Evolutionary conservation across 2,329 filamentous ascomycete species (phyloP), one percentile per base, ranked within the genome.

Genomic region (Chrysosporium queenslandicum): DNA sequence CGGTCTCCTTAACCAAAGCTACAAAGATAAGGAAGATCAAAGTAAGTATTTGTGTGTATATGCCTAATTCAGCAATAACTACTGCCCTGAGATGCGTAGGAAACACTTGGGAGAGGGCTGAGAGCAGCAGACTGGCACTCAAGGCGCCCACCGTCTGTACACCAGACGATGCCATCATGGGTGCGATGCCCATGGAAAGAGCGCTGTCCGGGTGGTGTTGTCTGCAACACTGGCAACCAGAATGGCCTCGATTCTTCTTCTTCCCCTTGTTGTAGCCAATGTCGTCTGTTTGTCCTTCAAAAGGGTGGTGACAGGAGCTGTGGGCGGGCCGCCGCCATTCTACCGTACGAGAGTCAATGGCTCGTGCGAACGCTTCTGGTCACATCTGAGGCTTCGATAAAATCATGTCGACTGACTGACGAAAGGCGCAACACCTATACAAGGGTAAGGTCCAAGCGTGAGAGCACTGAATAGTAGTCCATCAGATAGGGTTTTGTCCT

Each of bases 1-100:
- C 16, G 54, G 75, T 67, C 46, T 85, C 80, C 56, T 85, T 81
- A 30, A 80, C 64, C 32, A 84, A 63, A 69, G 18, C 6, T 14
- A 23, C 32, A 4, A 46, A 8, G 4, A 52, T 23, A 12, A n/a
- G 3, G 30, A 21, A 39, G 9, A 52, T 42, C 9, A 52, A 11
- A 11, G 11, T 14, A 9, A 12, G 39, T 25, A 46, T 18, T 2
- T 46, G 11, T 21, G 29, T 65, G 20, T 16, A 34, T 14, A 21
- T 23, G 8, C 21, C 25, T 3, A 4, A 14, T 23, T 12, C 6
- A 36, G 20, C 25, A 16, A 48, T 48, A 3, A 11, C 39, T 12
- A 40, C 4, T 23, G 18, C 18, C 12, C 14, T 21, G 18, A 43
- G n/a, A 43, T 46, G 14, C 40, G 21, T 48, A 48, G 34, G 34